phyloP scores from a whole-genome alignment of 2,329 filamentous ascomycete species.

The Ophiocordyceps robertsii region DNA sequence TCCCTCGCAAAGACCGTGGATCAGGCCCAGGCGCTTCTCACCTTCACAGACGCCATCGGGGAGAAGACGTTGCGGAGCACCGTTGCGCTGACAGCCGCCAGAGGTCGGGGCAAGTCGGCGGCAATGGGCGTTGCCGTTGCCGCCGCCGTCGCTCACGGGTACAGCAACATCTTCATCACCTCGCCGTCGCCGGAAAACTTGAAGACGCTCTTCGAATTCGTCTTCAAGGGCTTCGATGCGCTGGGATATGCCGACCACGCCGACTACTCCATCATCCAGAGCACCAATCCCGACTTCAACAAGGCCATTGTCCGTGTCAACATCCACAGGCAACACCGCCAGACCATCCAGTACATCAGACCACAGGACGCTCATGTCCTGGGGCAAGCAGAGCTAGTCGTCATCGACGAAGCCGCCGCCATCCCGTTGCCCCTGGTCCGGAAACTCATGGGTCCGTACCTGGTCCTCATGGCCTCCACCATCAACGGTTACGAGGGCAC shows the following conservation, averaged over 20 bases:
- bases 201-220: constrained; percentile 95
- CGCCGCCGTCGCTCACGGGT: constrained; percentile 86
- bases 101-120: constrained; percentile 94
- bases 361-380: constrained; percentile 92
- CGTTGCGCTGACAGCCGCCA: constrained; percentile 80
- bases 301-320: constrained; percentile 97
- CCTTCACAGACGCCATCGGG: constrained; percentile 89
- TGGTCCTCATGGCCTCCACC: constrained; percentile 98
- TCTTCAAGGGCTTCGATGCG: constrained; percentile 96
- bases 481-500: constrained; percentile 99
- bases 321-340: constrained; percentile 83
- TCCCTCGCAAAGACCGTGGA: constrained; percentile 82
- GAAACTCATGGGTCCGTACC: constrained; percentile 90
- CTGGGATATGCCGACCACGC: constrained; percentile 88
- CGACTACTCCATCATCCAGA: constrained; percentile 97
- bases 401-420: constrained; percentile 95
- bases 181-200: constrained; percentile 95
- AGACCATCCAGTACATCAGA: constrained; percentile 97
- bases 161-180: constrained; percentile 99
- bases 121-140: constrained; percentile 90
- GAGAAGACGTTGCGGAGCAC: constrained; percentile 94
- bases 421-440: constrained; percentile 86
- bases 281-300: constrained; percentile 96
- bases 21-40: constrained; percentile 92
- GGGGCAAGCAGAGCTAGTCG: constrained; percentile 85